These are phyloP conservation scores for Fraxinus pennsylvanica DNA, from an alignment of 257 asterid genomes.

Conservation along the genomic window DNA sequence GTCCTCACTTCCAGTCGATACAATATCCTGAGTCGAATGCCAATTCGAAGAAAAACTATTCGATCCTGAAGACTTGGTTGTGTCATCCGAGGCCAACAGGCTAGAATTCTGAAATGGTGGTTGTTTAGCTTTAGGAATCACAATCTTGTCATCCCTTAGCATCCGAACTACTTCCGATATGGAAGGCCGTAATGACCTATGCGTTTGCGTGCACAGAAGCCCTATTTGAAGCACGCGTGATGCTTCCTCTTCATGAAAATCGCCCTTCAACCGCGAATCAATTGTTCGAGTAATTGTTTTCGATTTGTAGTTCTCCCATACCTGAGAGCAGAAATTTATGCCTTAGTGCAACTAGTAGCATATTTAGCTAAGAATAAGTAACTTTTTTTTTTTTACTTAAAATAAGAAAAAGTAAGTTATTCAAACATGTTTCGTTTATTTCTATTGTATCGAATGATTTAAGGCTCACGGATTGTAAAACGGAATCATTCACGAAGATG, in stretches of 20 bases:
- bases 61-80: not conserved
- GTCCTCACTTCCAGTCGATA: not conserved
- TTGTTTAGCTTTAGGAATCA: constrained; percentile 67
- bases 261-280: constrained; percentile 48
- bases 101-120: constrained; percentile 71
- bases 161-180: constrained; percentile 69
- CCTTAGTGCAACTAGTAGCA: no score
- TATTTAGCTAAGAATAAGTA: no score
- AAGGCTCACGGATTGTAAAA: constrained; percentile 38
- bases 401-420: no score
- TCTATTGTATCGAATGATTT: not conserved
- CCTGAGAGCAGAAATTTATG: constrained; percentile 41
- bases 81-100: constrained; percentile 14
- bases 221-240: constrained; percentile 60
- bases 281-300: constrained; percentile 51
- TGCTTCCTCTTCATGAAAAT: constrained; percentile 56
- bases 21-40: not conserved
- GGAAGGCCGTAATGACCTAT: constrained; percentile 65
- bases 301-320: constrained; percentile 62
- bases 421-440: no score
- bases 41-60: not conserved
- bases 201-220: constrained; percentile 78
- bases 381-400: no score
- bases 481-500: constrained; percentile 58
- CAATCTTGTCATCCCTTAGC: constrained; percentile 53